phyloP scores from a whole-genome alignment of 306 rosid genomes.

The Prunus campanulata region DNA sequence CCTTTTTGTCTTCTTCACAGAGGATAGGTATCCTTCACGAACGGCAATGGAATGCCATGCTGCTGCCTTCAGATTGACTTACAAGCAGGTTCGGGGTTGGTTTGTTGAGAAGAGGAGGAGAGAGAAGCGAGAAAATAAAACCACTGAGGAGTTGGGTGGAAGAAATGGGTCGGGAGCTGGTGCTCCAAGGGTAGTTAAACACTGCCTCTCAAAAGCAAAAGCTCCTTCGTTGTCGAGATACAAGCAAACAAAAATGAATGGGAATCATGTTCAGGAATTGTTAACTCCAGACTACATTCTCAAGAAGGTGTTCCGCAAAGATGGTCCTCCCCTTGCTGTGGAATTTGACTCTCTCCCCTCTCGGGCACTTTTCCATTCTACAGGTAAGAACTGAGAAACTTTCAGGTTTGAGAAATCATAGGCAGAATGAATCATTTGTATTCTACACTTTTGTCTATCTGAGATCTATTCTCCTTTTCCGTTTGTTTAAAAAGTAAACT shows the following conservation, averaged over 20 bases:
- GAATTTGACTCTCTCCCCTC: slow-evolving; percentile 67
- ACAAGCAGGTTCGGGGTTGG: slow-evolving; percentile 61
- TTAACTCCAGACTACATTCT: slow-evolving; percentile 40
- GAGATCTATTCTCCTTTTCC: not conserved
- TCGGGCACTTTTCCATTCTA: slow-evolving; percentile 23
- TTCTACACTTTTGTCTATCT: not conserved
- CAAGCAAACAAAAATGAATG: slow-evolving; percentile 25
- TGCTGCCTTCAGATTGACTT: slow-evolving; percentile 44
- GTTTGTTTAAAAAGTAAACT: not conserved
- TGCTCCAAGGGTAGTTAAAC: slow-evolving; percentile 19
- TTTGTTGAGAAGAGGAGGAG: slow-evolving; percentile 61
- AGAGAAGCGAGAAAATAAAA: slow-evolving; percentile 41
- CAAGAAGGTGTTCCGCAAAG: slow-evolving; percentile 48
- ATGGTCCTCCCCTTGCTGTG: slow-evolving; percentile 60
- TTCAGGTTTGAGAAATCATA: not conserved
- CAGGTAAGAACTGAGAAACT: slow-evolving; percentile 18
- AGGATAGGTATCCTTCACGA: slow-evolving; percentile 51
- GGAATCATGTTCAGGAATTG: slow-evolving; percentile 35
- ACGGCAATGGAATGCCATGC: slow-evolving; percentile 46
- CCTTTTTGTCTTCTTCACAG: slow-evolving; percentile 32
- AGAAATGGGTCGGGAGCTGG: slow-evolving; percentile 26
- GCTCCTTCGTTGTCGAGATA: slow-evolving; percentile 26
- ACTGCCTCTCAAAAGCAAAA: not conserved
- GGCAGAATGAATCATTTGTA: not conserved
- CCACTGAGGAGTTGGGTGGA: slow-evolving; percentile 25